Percentiles rank a stretch among this genome's conserved stretches.
phyloP scores from a whole-genome alignment of 208 protist species.

The Blastocrithidia nonstop region DNA sequence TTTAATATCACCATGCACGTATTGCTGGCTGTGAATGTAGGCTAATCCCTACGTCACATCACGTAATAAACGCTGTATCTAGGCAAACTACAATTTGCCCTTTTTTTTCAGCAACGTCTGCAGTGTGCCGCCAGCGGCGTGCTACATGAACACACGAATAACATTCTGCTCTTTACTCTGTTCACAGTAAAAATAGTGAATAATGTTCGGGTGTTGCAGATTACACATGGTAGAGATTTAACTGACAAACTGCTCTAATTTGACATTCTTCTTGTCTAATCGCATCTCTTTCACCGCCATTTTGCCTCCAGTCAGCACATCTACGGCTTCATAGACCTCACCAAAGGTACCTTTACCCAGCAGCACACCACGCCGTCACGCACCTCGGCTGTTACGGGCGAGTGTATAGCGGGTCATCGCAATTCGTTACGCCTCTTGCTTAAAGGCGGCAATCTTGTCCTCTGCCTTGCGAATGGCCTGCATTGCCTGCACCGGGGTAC shows the following conservation, averaged over 20 bases:
- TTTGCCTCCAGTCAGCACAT: slow-evolving; percentile 67
- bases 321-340: slow-evolving; percentile 75
- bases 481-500: slow-evolving; percentile 55
- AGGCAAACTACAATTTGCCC: slow-evolving; percentile 39
- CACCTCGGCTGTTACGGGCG: slow-evolving; percentile 65
- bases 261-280: slow-evolving; percentile 32
- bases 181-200: slow-evolving; percentile 89
- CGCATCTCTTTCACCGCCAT: slow-evolving; percentile 86
- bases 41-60: slow-evolving; percentile 74
- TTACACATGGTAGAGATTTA: slow-evolving; percentile 84
- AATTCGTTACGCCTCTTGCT: slow-evolving; percentile 62
- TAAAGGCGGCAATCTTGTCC: slow-evolving; percentile 51
- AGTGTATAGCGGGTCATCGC: slow-evolving; percentile 60
- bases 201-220: slow-evolving; percentile 87
- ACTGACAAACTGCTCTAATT: slow-evolving; percentile 65
- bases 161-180: slow-evolving; percentile 37
- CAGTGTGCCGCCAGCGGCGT: slow-evolving; percentile 66
- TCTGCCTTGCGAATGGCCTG: slow-evolving; percentile 59
- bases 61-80: slow-evolving; percentile 43
- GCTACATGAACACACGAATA: slow-evolving; percentile 86
- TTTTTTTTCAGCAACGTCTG: slow-evolving; percentile 28
- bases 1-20: slow-evolving; percentile 89
- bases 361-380: slow-evolving; percentile 54
- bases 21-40: slow-evolving; percentile 84
- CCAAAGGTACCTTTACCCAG: slow-evolving; percentile 75